phyloP scores from a whole-genome alignment of 2,329 filamentous ascomycete species.

The Didymella pomorum region DNA sequence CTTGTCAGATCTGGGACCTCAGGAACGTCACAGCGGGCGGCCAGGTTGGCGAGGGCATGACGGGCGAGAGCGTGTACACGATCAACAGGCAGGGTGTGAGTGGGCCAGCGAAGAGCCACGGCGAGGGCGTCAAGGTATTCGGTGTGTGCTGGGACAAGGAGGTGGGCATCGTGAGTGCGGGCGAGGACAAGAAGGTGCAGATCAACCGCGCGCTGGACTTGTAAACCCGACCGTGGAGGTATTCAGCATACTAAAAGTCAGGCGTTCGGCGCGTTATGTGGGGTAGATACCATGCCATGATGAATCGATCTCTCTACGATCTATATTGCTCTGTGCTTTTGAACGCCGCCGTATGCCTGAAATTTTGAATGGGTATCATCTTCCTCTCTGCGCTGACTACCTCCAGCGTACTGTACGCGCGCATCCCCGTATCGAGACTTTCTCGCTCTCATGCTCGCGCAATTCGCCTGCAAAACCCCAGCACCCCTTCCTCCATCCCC shows the following conservation, averaged over 20 bases:
- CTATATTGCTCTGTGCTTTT: background rate
- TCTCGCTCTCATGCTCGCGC: no score
- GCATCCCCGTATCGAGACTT: fast-evolving
- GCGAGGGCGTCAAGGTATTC: conserved; percentile 90
- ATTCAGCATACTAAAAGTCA: conserved; percentile 14
- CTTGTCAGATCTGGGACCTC: conserved; percentile 93
- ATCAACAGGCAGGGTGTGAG: conserved; percentile 77
- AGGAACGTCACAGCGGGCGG: conserved; percentile 70
- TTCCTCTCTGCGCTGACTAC: background rate
- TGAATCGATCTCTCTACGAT: conserved; percentile 10
- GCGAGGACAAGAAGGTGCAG: conserved; percentile 94
- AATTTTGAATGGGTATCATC: conserved; percentile 37
- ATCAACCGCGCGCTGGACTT: conserved; percentile 66
- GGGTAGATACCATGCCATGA: conserved; percentile 29
- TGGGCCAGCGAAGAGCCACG: conserved; percentile 64
- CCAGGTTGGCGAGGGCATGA: conserved; percentile 58
- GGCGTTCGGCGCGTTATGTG: conserved; percentile 25
- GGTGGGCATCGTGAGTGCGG: conserved; percentile 88
- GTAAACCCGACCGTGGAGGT: conserved; percentile 10
- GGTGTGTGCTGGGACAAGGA: conserved; percentile 84
- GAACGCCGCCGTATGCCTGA: background rate
- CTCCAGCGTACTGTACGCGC: background rate
- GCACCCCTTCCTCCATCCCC: background rate
- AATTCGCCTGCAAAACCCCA: background rate
- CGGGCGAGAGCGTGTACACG: conserved; percentile 77